Base-by-base conservation (phyloP, 2,329 filamentous ascomycete genomes). In the Rhynchosporium agropyri region DNA sequence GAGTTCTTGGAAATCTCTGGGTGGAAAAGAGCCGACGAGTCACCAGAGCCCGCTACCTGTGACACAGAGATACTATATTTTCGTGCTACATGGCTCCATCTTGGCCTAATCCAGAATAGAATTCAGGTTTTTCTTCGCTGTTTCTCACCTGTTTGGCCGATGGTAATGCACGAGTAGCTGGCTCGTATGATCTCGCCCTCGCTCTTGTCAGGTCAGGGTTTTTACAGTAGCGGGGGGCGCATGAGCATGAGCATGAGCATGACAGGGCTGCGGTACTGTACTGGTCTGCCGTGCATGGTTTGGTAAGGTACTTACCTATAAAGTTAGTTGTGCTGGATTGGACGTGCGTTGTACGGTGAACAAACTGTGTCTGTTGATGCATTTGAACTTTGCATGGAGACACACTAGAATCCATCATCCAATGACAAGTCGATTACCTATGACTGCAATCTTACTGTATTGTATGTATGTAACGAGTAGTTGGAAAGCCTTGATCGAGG, bases 401-500 rank as follows among this genome's bases (percentile, higher is more conserved):
- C 33, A 36, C 9, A 10, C 45, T 45, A 28, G 15, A 12, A 15
- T 4, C 13, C 15, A 46, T 46, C 43, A 49, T 49, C 42, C 29
- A 49, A 58, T 49, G 20, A 20, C 20, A 20, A 43, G 48, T 36
- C 33, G 3, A 10, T 36, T 10, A 36, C 5, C 6, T 36, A 36
- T 36, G 33, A 36, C 56, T 58, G 31, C 43, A 58, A 48, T 48
- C 56, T 58, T 45, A 36, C 33, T 5, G 33, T 6, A 36, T 36
- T 6, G 33, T 36, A 10, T 36, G 9, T 5, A 36, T 6, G 33
- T 36, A 36, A 6, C 6, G 9, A 36, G 9, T 6, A 38, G 15
- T 28, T 20, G 56, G 49, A 58, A 58, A 58, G 43, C 56, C 56
- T 58, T 58, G 43, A 58, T 49, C 56, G 43, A 33, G 33, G 45